phyloP scores from a whole-genome alignment of 164 flowering plant species.

The Warburgia ugandensis region DNA sequence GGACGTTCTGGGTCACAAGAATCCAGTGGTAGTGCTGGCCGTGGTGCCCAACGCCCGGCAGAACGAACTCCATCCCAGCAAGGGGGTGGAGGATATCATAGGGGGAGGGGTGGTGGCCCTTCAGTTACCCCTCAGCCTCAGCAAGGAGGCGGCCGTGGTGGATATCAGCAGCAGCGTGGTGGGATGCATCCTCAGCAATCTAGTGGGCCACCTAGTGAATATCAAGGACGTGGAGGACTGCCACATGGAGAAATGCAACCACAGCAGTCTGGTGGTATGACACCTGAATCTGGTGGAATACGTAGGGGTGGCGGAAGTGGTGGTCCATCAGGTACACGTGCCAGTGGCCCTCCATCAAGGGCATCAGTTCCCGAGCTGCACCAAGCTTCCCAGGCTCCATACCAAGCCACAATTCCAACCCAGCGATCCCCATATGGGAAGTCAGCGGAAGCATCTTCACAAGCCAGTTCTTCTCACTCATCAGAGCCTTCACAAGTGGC shows the following conservation, averaged over 20 bases:
- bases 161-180: conserved; percentile 10
- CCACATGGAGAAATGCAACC: conserved; percentile 22
- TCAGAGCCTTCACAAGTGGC: conserved; percentile 12
- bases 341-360: conserved; percentile 36
- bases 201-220: too few species aligned
- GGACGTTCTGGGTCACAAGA: conserved; percentile 58
- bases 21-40: conserved; percentile 28
- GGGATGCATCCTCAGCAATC: conserved; percentile 14
- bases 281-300: conserved; percentile 28
- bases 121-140: conserved; percentile 8
- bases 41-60: conserved; percentile 41
- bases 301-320: conserved; percentile 33
- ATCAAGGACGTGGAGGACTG: too few species aligned
- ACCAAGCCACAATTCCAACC: conserved; percentile 30
- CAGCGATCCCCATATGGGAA: conserved; percentile 23
- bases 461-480: conserved; percentile 31
- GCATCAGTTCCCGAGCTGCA: conserved; percentile 71
- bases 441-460: conserved; percentile 19
- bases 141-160: conserved; percentile 17
- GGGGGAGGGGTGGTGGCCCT: conserved; percentile 18
- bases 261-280: conserved; percentile 14
- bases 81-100: conserved; percentile 19
- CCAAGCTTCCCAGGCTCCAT: conserved; percentile 57
- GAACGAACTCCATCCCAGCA: conserved; percentile 24
- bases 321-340: conserved; percentile 32